Base-by-base conservation (phyloP, 2,329 filamentous ascomycete genomes). In the Monosporascus sp. region DNA sequence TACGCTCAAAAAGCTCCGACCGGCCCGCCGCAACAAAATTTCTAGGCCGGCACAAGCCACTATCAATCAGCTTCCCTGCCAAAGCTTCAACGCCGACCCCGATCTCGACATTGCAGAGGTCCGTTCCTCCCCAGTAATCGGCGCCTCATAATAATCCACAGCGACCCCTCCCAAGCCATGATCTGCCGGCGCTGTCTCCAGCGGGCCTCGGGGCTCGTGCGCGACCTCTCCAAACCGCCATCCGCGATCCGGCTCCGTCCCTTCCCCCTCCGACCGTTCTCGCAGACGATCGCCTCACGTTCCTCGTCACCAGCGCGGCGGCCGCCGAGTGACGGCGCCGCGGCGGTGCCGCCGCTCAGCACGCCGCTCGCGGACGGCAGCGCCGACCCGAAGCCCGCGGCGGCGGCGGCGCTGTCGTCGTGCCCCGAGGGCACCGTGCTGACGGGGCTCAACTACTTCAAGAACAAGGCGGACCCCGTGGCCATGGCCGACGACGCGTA, bases 401-500 rank as follows among this genome's bases (percentile, higher is more conserved):
- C 52, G 17, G 62, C 59, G 19, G 53, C 60, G 20, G 24, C 56
- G 19, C 60, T 71, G 24, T 84, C 81, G 7, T 79, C 78, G 27
- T 86, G 87, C 62, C 75, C 79, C 3, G 83, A 85, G 5, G 90
- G 90, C 36, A 90, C 87, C 16, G 73, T 84, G 16, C 76, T 95
- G 43, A 84, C 77, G 52, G 90, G 90, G 1, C 75, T 95, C 52
- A 93, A 91, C 71, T 93, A 88, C 71, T 72, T 86, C 65, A 94
- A 94, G 75, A 83, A 82, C 60, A 80, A 81, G 65, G 73, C 78
- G 37, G 89, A 93, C 66, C 90, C 90, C 0, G 76, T 93, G 6
- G 90, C 90, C 9, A 70, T 85, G 63, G 77, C 84, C 36, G 90
- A 95, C 61, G 77, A 84, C 22, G 87, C 88, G 57, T 95, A 95